Base-by-base conservation (phyloP, 345 rosid genomes). In the Euclidium syriacum region DNA sequence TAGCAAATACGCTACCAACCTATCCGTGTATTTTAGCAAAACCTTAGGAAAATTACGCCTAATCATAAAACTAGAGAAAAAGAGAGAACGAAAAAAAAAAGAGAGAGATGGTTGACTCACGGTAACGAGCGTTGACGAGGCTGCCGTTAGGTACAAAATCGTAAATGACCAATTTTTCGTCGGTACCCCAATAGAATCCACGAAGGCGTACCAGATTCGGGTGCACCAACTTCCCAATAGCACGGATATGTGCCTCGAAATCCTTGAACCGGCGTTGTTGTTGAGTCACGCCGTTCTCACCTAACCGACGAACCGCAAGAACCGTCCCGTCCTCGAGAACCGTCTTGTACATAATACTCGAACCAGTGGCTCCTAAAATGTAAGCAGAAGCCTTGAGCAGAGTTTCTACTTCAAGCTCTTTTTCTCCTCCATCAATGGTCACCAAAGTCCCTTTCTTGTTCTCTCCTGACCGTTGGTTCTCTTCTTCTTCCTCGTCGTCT, bases 271-370 rank as follows among this genome's bases (percentile, higher is more conserved):
- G 81, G 73, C 77, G 88, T 73, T 86, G 88, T 73, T 86, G 86
- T 76, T 91, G 83, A 51, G 72, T 87, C 14, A 83, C 70, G 24
- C 84, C 80, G 41, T 68, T 81, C 58, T 90, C 96, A 7, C 96
- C 95, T 5, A 94, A 84, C 79, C 97, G 79, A 4, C 99, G 88
- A 42, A 94, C 95, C 6, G 96, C 99, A 0, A 90, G 78, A 29
- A 84, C 59, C 6, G 90, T 79, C 4, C 97, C 95, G 24, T 94
- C 91, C 46, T 87, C 96, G 0, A 94, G 91, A 53, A 94, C 95
- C 19, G 95, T 90, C 67, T 90, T 94, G 81, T 87, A 94, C 88
- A 83, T 74, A 56, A 90, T 94, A 58, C 97, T 85, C 14, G 95
- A 90, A 27, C 99, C 99, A 10, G 92, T 82, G 0, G 95, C 99